These are phyloP conservation scores for Xeromyces bisporus DNA, from an alignment of 495 filamentous ascomycete species.

Conservation along the genomic window DNA sequence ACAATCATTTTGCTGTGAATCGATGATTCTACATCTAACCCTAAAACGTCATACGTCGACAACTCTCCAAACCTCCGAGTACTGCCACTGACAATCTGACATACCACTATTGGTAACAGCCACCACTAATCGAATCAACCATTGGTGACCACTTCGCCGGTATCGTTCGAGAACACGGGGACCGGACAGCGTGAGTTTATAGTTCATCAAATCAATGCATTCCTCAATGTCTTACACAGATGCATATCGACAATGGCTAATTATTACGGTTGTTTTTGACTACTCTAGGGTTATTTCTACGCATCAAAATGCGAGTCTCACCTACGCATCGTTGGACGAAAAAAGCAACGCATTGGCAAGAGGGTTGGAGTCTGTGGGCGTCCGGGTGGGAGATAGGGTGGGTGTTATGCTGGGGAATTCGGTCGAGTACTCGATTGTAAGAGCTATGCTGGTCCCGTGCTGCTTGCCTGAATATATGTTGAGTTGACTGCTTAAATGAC, in stretches of 20 bases:
- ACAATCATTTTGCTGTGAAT: neutral
- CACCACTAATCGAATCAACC: constrained; percentile 55
- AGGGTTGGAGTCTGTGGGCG: constrained; percentile 55
- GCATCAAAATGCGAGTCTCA: constrained; percentile 46
- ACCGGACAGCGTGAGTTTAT: constrained; percentile 52
- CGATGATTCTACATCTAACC: too few relatives aligned
- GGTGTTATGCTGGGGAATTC: constrained; percentile 76
- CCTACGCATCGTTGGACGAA: constrained; percentile 56
- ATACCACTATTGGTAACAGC: too few relatives aligned
- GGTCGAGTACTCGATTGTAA: constrained; percentile 59
- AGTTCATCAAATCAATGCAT: too few relatives aligned
- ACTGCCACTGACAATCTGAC: too few relatives aligned
- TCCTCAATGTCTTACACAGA: too few relatives aligned
- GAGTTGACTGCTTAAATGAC: constrained; percentile 1
- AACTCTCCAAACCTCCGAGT: too few relatives aligned
- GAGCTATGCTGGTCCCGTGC: constrained; percentile 3
- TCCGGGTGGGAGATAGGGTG: constrained; percentile 71
- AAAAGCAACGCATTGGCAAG: constrained; percentile 62
- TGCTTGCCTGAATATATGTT: constrained; percentile 4
- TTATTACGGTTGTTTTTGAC: neutral
- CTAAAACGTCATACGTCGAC: too few relatives aligned
- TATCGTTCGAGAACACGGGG: constrained; percentile 54
- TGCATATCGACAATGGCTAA: neutral
- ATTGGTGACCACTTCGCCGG: constrained; percentile 65
- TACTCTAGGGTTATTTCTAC: constrained; percentile 43